A percentile compares a stretch with the other conserved stretches of the same genome.
Conservation (phyloP, 1,139 yeast genomes). For the Nakaseomyces sp. region DNA sequence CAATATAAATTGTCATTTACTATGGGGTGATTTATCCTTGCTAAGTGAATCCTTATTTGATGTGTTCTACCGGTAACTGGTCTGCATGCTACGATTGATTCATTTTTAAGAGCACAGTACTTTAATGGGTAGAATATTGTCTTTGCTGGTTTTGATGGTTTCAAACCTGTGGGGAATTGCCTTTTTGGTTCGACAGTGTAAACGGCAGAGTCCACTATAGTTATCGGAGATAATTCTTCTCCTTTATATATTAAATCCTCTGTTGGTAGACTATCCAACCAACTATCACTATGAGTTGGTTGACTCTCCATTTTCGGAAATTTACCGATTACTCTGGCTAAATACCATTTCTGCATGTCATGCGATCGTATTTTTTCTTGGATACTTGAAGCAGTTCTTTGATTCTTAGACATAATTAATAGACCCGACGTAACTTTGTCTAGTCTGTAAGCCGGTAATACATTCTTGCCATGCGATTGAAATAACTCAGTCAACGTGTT, state of each 20-base stretch:
- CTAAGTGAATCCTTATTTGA: constrained; percentile 66
- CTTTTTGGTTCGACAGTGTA: constrained; percentile 63
- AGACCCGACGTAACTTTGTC: constrained; percentile 74
- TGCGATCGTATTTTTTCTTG: constrained; percentile 39
- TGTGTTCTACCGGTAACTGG: constrained; percentile 74
- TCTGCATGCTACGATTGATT: constrained; percentile 53
- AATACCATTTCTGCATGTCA: constrained; percentile 37
- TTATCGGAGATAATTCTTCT: constrained; percentile 28
- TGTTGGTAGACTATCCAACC: not conserved
- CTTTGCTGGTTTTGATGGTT: constrained; percentile 32
- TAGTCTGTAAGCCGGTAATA: constrained; percentile 58
- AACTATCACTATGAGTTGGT: not conserved
- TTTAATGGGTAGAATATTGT: constrained; percentile 36
- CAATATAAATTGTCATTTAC: constrained; percentile 57
- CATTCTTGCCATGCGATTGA: constrained; percentile 32
- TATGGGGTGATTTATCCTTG: constrained; percentile 60
- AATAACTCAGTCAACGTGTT: constrained; percentile 57
- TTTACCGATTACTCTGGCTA: constrained; percentile 55
- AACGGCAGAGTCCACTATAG: constrained; percentile 51
- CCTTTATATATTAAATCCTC: constrained; percentile 2
- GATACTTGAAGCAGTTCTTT: constrained; percentile 37
- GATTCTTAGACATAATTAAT: constrained; percentile 47
- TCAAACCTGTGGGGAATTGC: constrained; percentile 27
- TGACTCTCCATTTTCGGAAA: constrained; percentile 37
- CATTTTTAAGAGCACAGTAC: constrained; percentile 32